Conservation (phyloP, 805 yeast species). For the Cyberlindnera xylosilytica region DNA sequence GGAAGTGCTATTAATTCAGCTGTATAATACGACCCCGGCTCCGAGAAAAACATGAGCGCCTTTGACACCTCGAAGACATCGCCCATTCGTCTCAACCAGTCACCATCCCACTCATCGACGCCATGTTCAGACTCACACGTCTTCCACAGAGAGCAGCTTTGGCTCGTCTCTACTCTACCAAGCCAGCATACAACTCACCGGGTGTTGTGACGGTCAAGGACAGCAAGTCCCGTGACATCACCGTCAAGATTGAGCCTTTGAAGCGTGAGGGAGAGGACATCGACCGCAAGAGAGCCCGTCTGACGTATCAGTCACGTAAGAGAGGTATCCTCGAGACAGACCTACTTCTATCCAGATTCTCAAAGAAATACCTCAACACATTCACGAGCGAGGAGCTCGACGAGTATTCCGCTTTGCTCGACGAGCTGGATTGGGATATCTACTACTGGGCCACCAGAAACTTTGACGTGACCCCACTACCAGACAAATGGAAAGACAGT, state of each 20-base stretch:
- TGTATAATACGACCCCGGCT: neutral
- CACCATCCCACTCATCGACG: neutral
- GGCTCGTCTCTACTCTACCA: conserved; percentile 12
- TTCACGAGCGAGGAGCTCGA: conserved; percentile 66
- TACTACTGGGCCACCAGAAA: conserved; percentile 96
- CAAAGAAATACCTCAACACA: conserved; percentile 61
- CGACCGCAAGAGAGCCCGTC: conserved; percentile 78
- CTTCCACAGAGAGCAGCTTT: conserved; percentile 1
- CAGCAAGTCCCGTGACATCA: conserved; percentile 18
- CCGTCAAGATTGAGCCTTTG: conserved; percentile 64
- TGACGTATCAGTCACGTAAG: conserved; percentile 88
- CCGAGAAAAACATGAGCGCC: neutral
- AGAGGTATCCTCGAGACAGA: conserved; percentile 96
- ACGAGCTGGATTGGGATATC: conserved; percentile 98
- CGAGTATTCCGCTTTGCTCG: conserved; percentile 82
- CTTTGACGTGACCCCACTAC: conserved; percentile 77
- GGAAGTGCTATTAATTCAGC: conserved; percentile 1
- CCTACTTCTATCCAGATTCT: conserved; percentile 78
- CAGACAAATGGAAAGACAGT: conserved; percentile 78
- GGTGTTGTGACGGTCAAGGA: conserved; percentile 19
- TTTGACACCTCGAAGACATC: neutral
- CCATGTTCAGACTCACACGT: conserved; percentile 10
- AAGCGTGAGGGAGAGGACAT: conserved; percentile 69
- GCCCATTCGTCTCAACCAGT: neutral
- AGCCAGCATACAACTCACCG: conserved; percentile 22